These are phyloP conservation scores for Rhizomucor pusillus DNA, from an alignment of 371 early-diverging fungal species.

Conservation along the genomic window DNA sequence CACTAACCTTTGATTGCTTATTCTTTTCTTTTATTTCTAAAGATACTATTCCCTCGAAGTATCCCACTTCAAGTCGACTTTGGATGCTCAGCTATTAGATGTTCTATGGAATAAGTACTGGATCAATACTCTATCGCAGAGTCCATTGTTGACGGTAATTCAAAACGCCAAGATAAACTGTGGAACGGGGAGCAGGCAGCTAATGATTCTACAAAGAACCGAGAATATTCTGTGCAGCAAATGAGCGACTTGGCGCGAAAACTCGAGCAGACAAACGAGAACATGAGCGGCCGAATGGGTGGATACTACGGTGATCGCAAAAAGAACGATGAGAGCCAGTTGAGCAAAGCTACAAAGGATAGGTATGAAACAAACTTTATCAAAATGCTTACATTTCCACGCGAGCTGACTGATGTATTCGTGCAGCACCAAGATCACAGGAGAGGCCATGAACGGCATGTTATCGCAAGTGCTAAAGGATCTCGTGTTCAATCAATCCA, in stretches of 20 bases:
- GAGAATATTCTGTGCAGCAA: conserved; percentile 76
- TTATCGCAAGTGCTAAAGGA: conserved; percentile 81
- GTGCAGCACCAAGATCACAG: conserved; percentile 69
- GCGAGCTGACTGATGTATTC: conserved; percentile 8
- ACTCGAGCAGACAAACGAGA: conserved; percentile 73
- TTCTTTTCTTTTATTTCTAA: conserved; percentile 2
- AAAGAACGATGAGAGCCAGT: conserved; percentile 64
- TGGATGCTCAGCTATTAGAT: conserved; percentile 86
- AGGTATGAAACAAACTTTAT: conserved; percentile 30
- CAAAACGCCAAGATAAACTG: not conserved
- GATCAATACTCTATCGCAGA: conserved; percentile 92
- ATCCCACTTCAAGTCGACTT: conserved; percentile 88
- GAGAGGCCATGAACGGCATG: conserved; percentile 78
- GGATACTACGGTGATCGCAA: conserved; percentile 61
- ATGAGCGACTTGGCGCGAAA: conserved; percentile 83
- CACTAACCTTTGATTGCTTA: not conserved
- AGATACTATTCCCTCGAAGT: conserved; percentile 91
- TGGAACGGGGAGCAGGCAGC: too few relatives aligned
- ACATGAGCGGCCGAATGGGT: conserved; percentile 53
- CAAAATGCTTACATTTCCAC: not conserved
- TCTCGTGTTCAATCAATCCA: conserved; percentile 63
- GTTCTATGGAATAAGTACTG: conserved; percentile 97
- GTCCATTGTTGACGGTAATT: conserved; percentile 83
- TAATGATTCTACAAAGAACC: conserved; percentile 53
- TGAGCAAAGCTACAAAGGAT: conserved; percentile 76